These are phyloP conservation scores for Phytophthora nicotianae DNA, from an alignment of 352 stramenopile species.

Conservation along the genomic window DNA sequence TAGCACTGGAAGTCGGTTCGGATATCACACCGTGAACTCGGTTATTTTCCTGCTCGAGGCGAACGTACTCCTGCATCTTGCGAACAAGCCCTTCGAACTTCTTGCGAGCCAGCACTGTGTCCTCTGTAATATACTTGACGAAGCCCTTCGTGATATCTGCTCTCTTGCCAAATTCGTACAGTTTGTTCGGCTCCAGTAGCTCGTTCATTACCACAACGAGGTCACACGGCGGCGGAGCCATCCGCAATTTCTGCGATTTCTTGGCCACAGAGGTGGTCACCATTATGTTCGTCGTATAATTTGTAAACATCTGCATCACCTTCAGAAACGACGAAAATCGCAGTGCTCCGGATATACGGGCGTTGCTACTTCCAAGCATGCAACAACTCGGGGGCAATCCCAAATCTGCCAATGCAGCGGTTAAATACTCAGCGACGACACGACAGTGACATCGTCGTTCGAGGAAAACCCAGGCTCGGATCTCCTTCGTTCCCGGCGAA, in stretches of 20 bases:
- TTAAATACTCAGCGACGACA: conserved; percentile 82
- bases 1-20: conserved; percentile 3
- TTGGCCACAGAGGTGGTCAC: conserved; percentile 82
- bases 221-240: conserved; percentile 57
- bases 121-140: conserved; percentile 75
- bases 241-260: conserved; percentile 48
- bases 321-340: conserved; percentile 75
- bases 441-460: conserved; percentile 69
- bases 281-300: conserved; percentile 60
- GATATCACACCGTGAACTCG: conserved; percentile 1
- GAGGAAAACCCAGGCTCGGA: conserved; percentile 74
- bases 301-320: conserved; percentile 68
- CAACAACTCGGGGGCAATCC: conserved; percentile 63
- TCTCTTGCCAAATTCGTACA: conserved; percentile 67
- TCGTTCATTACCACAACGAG: conserved; percentile 84
- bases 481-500: conserved; percentile 15
- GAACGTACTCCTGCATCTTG: conserved; percentile 66
- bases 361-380: conserved; percentile 77
- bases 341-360: conserved; percentile 59
- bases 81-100: conserved; percentile 66
- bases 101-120: conserved; percentile 40
- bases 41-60: conserved; percentile 49
- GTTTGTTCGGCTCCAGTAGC: conserved; percentile 70
- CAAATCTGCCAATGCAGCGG: conserved; percentile 46
- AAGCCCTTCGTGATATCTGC: conserved; percentile 46